Conservation (phyloP, 108 stramenopile species). For the Parmales sp. region DNA sequence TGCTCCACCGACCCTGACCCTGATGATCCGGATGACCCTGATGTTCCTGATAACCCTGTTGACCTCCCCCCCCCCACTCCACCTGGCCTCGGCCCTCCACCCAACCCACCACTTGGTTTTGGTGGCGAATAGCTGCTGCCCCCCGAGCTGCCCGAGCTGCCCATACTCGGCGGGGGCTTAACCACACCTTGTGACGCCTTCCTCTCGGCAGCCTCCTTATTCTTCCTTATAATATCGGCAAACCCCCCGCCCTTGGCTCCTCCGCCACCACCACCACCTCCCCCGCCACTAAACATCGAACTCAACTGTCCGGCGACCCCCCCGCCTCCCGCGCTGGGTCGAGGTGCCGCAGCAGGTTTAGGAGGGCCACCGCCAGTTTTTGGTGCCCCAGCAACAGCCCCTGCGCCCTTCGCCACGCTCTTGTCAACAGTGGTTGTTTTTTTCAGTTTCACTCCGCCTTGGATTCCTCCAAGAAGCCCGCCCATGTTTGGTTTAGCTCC, state of each 20-base stretch:
- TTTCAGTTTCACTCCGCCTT: constrained; percentile 15
- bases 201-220: constrained; percentile 21
- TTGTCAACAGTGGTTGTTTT: constrained; percentile 1
- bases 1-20: constrained; percentile 11
- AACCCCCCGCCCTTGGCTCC: constrained; percentile 21
- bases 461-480: constrained; percentile 13
- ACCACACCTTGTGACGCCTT: not conserved
- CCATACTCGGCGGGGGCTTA: constrained; percentile 1
- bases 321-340: not conserved
- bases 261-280: constrained; percentile 13
- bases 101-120: not conserved
- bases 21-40: not conserved
- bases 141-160: not conserved
- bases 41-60: not conserved
- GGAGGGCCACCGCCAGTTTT: constrained; percentile 13
- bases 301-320: not conserved
- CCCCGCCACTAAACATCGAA: not conserved
- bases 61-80: not conserved
- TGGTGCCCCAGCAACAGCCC: constrained; percentile 8
- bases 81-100: not conserved
- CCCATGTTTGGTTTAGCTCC: not conserved
- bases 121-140: not conserved
- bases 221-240: constrained; percentile 26
- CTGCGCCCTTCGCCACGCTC: not conserved
- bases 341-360: no score